Evolutionary conservation across 2,329 filamentous ascomycete species (phyloP).

Genomic region (Dothideomycetes sp.): DNA sequence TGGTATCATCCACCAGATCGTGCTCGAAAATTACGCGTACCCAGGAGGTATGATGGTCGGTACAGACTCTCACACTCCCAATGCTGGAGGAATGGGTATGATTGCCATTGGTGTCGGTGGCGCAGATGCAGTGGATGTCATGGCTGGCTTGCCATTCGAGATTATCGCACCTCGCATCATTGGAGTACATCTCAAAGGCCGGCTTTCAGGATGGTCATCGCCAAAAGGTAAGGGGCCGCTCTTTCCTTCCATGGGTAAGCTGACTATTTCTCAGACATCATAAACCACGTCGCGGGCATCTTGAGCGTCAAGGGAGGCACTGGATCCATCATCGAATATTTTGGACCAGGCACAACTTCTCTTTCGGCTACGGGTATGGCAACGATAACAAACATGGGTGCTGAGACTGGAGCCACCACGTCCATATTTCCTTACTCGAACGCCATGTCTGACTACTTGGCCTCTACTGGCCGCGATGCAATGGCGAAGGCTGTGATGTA

Average conservation of each 20-base stretch:
- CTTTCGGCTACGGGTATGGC: constrained; percentile 80
- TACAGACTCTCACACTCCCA: constrained; percentile 96
- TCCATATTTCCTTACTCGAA: constrained; percentile 97
- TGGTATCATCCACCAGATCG: constrained; percentile 98
- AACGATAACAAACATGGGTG: constrained; percentile 55
- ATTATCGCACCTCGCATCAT: constrained; percentile 96
- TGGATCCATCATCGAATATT: constrained; percentile 75
- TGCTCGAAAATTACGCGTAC: constrained; percentile 98
- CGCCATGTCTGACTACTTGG: constrained; percentile 92
- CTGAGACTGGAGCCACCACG: constrained; percentile 75
- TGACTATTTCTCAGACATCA: constrained; percentile 56
- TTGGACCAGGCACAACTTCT: constrained; percentile 58
- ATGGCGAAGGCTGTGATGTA: constrained; percentile 82
- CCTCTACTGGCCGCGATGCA: constrained; percentile 75
- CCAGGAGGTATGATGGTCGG: constrained; percentile 95
- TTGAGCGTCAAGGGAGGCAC: constrained; percentile 97
- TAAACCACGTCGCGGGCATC: constrained; percentile 92
- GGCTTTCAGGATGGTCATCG: constrained; percentile 81
- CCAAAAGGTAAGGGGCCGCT: constrained; percentile 63
- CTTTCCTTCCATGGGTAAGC: not conserved
- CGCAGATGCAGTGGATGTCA: constrained; percentile 96
- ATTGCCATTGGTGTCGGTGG: constrained; percentile 92
- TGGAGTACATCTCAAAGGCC: constrained; percentile 86
- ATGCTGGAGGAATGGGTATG: constrained; percentile 93
- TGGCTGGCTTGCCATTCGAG: constrained; percentile 96